Base-by-base conservation (phyloP, 2,329 filamentous ascomycete species). In the Fusarium decemcellulare region DNA sequence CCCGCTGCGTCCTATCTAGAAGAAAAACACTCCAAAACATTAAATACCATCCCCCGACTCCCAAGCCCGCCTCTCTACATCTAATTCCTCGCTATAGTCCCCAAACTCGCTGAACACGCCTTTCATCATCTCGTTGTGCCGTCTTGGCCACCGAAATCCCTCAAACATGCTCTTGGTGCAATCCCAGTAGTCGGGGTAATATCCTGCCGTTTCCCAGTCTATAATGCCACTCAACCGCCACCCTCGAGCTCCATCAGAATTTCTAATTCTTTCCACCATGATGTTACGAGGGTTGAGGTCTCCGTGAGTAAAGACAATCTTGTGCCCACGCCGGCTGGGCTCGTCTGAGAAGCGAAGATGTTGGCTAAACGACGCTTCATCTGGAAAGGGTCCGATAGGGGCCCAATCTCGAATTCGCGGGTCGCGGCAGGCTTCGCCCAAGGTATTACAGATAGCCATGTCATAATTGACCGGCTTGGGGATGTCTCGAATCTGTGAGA, bases 281-380 rank as follows among this genome's bases (percentile, higher is more conserved):
- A 79, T 59, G 29, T 80, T 80, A 0, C 74, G 32, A 51, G 69
- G 71, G 27, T 73, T 76, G 0, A 80, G 58, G 32, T 80, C 76
- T 5, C 76, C 74, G 23, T 88, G 85, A 2, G 84, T 85, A 59
- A 87, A 84, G 1, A 82, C 77, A 15, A 72, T 61, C 0, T n/a
- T 12, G 27, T 72, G 61, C 4, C 54, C 57, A 14, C 16, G 69
- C 3, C 75, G 73, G 46, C 57, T 59, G 10, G 77, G 72, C 3
- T 81, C 74, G 39, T 81, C 74, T 6, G 75, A 53, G 42, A 73
- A 75, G 18, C 71, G 59, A 15, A 80, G 48, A 7, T 63, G n/a
- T 53, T 78, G 68, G 61, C 74, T 79, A 57, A 81, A 81, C 11
- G 72, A 61, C 23, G 67, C 71, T 62, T 79, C 76, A n/a, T 77